Evolutionary conservation across 2,329 filamentous ascomycete genomes (phyloP), one percentile per base, ranked within the genome.

Genomic region (Dactylellina cionopaga): DNA sequence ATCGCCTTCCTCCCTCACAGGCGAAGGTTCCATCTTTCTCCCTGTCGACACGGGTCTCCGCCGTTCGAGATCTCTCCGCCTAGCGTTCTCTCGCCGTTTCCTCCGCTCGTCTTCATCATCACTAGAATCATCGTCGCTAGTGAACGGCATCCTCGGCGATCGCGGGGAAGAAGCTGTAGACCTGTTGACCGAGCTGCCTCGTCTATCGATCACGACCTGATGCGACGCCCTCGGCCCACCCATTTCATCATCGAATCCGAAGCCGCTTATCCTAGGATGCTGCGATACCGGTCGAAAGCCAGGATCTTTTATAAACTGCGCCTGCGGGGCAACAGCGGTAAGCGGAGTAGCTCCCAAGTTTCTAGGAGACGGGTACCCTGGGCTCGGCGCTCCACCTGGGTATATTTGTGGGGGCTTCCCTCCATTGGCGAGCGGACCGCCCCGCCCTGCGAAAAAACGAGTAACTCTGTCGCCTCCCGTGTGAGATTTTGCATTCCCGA

Each of bases 201-300:
- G 43, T 13, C 78, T 24, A 82, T 81, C 39, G 82, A 77, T 74
- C 29, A 59, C 74, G 68, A 43, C 77, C 74, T 52, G 80, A 78
- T 69, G 76, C 77, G 46, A 77, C 75, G 15, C 33, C 49, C 66
- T 75, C 77, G 76, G 52, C 78, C 27, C 85, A 76, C 9, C 79
- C 83, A 82, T 0, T 83, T 85, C 1, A 83, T 82, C 9, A 84
- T 84, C 56, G 87, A 83, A 22, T 9, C 49, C 62, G 5, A 74
- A 56, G 5, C 85, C 85, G 78, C 90, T 92, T 82, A 93, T 86
- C 25, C 88, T 86, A 22, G 90, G 90, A 76, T 93, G 89, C 83
- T 92, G 88, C 2, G 91, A 93, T 74, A 86, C 83, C 1, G 90
- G 91, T 62, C 91, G 85, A 62, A 83, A 81, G 31, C 79, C 79